These are phyloP conservation scores for Fonsecaea erecta DNA, from an alignment of 2,329 filamentous ascomycete species.

Conservation along the genomic window DNA sequence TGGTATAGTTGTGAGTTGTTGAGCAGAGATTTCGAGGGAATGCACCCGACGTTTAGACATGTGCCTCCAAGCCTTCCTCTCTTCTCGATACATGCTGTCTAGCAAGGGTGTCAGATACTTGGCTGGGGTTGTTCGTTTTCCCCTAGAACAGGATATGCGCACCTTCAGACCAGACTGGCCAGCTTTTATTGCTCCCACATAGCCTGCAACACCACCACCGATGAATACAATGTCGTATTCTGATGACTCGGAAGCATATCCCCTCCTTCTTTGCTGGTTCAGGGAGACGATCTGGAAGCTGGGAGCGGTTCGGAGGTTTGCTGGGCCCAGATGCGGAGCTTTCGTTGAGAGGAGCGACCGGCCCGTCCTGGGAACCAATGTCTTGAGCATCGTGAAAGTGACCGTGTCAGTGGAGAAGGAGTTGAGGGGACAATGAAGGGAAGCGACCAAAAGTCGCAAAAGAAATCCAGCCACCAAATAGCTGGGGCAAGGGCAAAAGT, in stretches of 20 bases:
- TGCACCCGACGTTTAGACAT: slow-evolving; percentile 98
- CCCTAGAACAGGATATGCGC: slow-evolving; percentile 39
- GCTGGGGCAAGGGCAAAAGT: slow-evolving; percentile 16
- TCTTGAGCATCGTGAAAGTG: slow-evolving; percentile 34
- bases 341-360: slow-evolving; percentile 35
- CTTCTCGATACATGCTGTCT: slow-evolving; percentile 99
- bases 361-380: slow-evolving; percentile 30
- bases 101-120: slow-evolving; percentile 29
- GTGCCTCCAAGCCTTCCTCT: slow-evolving; percentile 92
- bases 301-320: slow-evolving; percentile 36
- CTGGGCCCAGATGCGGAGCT: slow-evolving; percentile 36
- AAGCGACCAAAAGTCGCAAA: slow-evolving; percentile 30
- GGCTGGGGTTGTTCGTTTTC: neutral
- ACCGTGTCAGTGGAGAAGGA: neutral
- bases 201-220: slow-evolving; percentile 95
- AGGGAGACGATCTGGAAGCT: slow-evolving; percentile 37
- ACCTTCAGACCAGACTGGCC: slow-evolving; percentile 97
- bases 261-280: slow-evolving; percentile 32
- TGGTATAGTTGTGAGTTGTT: slow-evolving; percentile 99
- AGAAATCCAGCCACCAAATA: slow-evolving; percentile 19
- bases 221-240: slow-evolving; percentile 98
- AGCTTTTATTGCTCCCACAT: slow-evolving; percentile 98
- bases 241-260: slow-evolving; percentile 58
- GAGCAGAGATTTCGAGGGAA: slow-evolving; percentile 97
- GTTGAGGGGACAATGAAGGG: slow-evolving; percentile 14